Base-by-base conservation (phyloP, 441 rosid species). In the Eugenia klotzschiana region DNA sequence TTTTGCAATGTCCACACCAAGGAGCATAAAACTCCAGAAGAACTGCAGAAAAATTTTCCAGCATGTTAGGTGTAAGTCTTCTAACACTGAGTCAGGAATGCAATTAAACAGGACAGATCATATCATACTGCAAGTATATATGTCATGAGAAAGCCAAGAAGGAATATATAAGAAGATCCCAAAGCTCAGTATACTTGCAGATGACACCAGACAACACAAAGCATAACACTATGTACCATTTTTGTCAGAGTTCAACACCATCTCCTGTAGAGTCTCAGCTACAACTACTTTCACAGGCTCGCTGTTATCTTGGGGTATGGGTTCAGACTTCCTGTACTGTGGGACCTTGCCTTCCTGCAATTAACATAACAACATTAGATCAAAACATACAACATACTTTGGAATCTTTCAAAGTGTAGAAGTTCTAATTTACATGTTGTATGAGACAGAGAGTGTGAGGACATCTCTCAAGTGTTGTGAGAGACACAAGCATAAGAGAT, bases 1-100 rank as follows among this genome's bases (percentile, higher is more conserved):
- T 89, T 84, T 95, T 90, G 94, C 98, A 95, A 85, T 97, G 98
- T 84, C 99, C 98, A 84, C 98, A 95, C 99, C 99, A 94, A 0
- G 98, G 98, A 58, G 99, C 98, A 83, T 97, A 97, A 85, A 97
- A 95, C 89, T 95, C 99, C 13, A 97, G 83, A 74, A 97, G 89
- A 81, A 97, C 99, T 97, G 94, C 90, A 90, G 12, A 83, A 33
- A 49, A 49, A 80, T 56, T 69, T 18, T 52, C 11, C 23, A 89
- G 33, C 69, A 72, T 33, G 29, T 64, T 49, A 64, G 77, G n/a
- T 64, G 25, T 6, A 64, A 64, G 14, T 33, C 77, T 29, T 60
- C 43, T 18, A 18, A 20, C 46, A 33, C 77, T 33, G n/a, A 64
- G 77, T 18, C 77, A 18, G 77, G 43, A 33, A 64, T 64, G n/a